Evolutionary conservation across 2,329 filamentous ascomycete species (phyloP).

Genomic region (Onygenales sp.): DNA sequence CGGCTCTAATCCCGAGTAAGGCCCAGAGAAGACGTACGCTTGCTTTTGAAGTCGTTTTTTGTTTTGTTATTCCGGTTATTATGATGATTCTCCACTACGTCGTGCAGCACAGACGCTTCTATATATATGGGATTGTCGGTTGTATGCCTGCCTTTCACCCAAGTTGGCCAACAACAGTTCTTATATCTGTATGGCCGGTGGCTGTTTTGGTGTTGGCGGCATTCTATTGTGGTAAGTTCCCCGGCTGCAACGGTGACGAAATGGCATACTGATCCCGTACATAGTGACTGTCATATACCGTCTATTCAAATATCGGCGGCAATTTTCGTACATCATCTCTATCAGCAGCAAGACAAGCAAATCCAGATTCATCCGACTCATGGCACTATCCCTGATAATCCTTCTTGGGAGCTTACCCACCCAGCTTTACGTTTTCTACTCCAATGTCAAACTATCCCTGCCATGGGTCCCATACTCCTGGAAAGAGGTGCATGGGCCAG

Average conservation of each 20-base stretch:
- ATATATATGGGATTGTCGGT: constrained; percentile 49
- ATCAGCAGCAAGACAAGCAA: constrained; percentile 44
- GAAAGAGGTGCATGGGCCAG: constrained; percentile 40
- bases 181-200: constrained; percentile 48
- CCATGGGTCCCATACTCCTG: constrained; percentile 43
- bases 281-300: constrained; percentile 51
- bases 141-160: constrained; percentile 46
- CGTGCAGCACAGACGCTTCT: constrained; percentile 51
- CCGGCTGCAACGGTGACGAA: neutral
- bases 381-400: constrained; percentile 43
- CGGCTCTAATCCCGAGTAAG: constrained; percentile 41
- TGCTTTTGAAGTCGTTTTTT: constrained; percentile 46
- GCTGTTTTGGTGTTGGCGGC: constrained; percentile 44
- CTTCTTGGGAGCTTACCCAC: constrained; percentile 46
- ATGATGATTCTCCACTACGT: constrained; percentile 50
- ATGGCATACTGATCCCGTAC: constrained; percentile 9
- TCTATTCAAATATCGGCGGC: constrained; percentile 50
- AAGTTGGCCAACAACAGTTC: constrained; percentile 48
- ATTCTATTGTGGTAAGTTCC: constrained; percentile 48
- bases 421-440: constrained; percentile 41
- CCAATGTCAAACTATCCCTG: constrained; percentile 27
- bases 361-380: constrained; percentile 51
- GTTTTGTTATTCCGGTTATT: constrained; percentile 46
- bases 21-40: constrained; percentile 38
- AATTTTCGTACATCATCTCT: constrained; percentile 49